These are phyloP conservation scores for Trichoderma polysporum DNA, from an alignment of 2,329 filamentous ascomycete species.

Conservation along the genomic window DNA sequence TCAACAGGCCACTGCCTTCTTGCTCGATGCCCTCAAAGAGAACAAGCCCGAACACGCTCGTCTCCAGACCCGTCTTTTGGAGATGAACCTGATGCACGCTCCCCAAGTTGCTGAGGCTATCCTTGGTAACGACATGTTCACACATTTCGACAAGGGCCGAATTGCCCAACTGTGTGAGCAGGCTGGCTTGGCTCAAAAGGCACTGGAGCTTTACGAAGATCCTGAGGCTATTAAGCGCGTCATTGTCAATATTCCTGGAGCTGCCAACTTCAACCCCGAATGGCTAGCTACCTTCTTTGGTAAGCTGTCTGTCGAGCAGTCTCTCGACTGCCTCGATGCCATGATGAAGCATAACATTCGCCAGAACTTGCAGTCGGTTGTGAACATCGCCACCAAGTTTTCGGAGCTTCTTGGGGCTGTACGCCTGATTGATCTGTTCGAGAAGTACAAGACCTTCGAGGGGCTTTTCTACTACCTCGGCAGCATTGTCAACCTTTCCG, in stretches of 20 bases:
- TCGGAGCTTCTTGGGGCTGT: constrained; percentile 90
- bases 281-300: constrained; percentile 94
- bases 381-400: constrained; percentile 96
- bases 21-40: constrained; percentile 91
- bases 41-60: constrained; percentile 92
- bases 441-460: constrained; percentile 96
- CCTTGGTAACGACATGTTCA: constrained; percentile 97
- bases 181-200: constrained; percentile 81
- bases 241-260: constrained; percentile 75
- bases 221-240: constrained; percentile 87
- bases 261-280: constrained; percentile 83
- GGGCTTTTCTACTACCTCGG: constrained; percentile 98
- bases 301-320: constrained; percentile 91
- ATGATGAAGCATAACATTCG: constrained; percentile 98
- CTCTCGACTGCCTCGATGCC: constrained; percentile 87
- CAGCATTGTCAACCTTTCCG: constrained; percentile 94
- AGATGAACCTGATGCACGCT: constrained; percentile 97
- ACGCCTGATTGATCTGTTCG: constrained; percentile 86
- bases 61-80: constrained; percentile 88
- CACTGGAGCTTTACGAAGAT: constrained; percentile 93
- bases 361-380: constrained; percentile 91
- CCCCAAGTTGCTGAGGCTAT: constrained; percentile 98
- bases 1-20: constrained; percentile 96
- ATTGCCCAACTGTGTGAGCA: constrained; percentile 92
- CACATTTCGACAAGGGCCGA: constrained; percentile 87